These are phyloP conservation scores for Mycogone perniciosa DNA, from an alignment of 2,329 filamentous ascomycete species.

Conservation along the genomic window DNA sequence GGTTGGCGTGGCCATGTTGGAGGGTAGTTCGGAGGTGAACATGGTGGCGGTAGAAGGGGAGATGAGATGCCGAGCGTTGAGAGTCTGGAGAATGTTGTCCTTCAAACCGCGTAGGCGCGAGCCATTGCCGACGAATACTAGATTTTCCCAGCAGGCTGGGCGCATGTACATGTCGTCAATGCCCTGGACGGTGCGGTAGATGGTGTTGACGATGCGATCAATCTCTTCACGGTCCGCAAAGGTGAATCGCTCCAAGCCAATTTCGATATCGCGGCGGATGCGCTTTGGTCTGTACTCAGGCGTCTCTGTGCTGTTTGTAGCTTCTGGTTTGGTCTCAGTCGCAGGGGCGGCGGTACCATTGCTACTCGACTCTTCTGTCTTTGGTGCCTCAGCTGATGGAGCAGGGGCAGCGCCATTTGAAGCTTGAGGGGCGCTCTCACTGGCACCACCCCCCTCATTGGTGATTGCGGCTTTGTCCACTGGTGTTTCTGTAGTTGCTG, in stretches of 20 bases:
- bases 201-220: slow-evolving; percentile 74
- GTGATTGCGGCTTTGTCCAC: background rate
- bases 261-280: slow-evolving; percentile 62
- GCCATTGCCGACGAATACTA: slow-evolving; percentile 90
- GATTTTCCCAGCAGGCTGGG: slow-evolving; percentile 80
- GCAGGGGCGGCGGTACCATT: slow-evolving; percentile 9
- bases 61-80: slow-evolving; percentile 78
- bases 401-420: slow-evolving; percentile 9
- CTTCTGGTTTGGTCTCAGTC: slow-evolving; percentile 18
- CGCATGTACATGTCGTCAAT: slow-evolving; percentile 82
- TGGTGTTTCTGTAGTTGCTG: background rate
- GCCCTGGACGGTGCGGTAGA: slow-evolving; percentile 76
- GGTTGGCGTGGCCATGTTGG: slow-evolving; percentile 82
- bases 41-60: slow-evolving; percentile 91
- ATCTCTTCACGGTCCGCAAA: slow-evolving; percentile 66
- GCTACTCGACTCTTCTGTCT: slow-evolving; percentile 16
- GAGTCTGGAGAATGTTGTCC: slow-evolving; percentile 75
- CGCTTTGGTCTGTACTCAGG: slow-evolving; percentile 48
- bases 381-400: slow-evolving; percentile 19
- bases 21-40: slow-evolving; percentile 94
- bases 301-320: slow-evolving; percentile 17
- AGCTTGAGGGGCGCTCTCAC: slow-evolving; percentile 9
- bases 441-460: background rate
- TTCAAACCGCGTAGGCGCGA: slow-evolving; percentile 69
- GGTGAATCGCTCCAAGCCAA: slow-evolving; percentile 69